phyloP scores from a whole-genome alignment of 2,329 filamentous ascomycete species.

The Allantophomopsis cytisporea region DNA sequence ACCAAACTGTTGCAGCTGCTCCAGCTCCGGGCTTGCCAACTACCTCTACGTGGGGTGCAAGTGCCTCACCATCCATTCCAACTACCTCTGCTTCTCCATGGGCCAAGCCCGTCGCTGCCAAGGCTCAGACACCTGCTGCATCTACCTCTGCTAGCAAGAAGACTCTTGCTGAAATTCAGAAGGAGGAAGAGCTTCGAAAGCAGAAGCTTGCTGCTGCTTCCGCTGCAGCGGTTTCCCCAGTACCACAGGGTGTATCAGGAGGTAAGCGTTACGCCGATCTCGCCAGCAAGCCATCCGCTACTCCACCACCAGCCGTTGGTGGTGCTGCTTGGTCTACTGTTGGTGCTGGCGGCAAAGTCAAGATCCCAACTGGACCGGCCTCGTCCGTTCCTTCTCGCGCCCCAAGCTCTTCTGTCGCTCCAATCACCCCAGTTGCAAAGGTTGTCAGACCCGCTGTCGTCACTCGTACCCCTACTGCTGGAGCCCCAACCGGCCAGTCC shows the following conservation, averaged over 20 bases:
- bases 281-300: slow-evolving; percentile 54
- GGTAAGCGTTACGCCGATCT: slow-evolving; percentile 93
- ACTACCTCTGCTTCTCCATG: slow-evolving; percentile 22
- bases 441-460: slow-evolving; percentile 25
- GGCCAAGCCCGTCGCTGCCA: slow-evolving; percentile 31
- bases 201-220: slow-evolving; percentile 38
- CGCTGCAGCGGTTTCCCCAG: slow-evolving; percentile 25
- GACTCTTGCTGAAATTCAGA: slow-evolving; percentile 90
- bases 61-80: slow-evolving; percentile 17
- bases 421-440: slow-evolving; percentile 6
- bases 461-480: slow-evolving; percentile 29
- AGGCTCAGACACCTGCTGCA: slow-evolving; percentile 20
- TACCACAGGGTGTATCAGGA: slow-evolving; percentile 25
- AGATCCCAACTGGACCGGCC: slow-evolving; percentile 50
- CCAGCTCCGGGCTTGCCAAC: slow-evolving; percentile 72
- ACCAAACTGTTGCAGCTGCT: slow-evolving; percentile 40
- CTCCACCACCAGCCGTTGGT: slow-evolving; percentile 23
- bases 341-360: slow-evolving; percentile 84
- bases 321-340: slow-evolving; percentile 83
- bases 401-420: slow-evolving; percentile 20
- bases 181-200: slow-evolving; percentile 87
- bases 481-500: slow-evolving; percentile 22
- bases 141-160: slow-evolving; percentile 49
- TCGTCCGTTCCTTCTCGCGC: slow-evolving; percentile 26
- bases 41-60: slow-evolving; percentile 63